Conservation (phyloP, 805 yeast species). For the Candida vartiovaarae region DNA sequence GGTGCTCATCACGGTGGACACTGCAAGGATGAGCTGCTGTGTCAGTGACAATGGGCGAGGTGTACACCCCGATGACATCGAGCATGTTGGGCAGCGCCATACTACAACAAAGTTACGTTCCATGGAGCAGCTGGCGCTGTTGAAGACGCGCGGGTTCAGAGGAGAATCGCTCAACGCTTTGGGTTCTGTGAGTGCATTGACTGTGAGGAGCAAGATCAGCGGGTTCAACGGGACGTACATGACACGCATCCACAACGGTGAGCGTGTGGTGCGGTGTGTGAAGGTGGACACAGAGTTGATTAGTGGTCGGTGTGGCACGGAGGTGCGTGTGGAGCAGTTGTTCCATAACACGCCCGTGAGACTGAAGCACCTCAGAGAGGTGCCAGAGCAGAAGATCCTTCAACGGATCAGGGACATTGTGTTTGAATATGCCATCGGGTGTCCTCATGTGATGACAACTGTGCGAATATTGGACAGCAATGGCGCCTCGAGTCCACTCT, state of each 20-base stretch:
- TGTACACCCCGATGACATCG: conserved; percentile 41
- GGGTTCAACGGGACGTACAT: conserved; percentile 26
- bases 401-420: conserved; percentile 26
- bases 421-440: conserved; percentile 24
- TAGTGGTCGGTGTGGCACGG: background rate
- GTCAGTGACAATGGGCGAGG: conserved; percentile 75
- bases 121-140: conserved; percentile 30
- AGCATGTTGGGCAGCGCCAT: conserved; percentile 37
- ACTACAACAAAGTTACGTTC: conserved; percentile 47
- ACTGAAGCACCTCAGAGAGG: conserved; percentile 18
- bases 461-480: background rate
- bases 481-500: background rate
- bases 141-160: conserved; percentile 55
- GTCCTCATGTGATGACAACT: conserved; percentile 20
- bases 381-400: conserved; percentile 19
- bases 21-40: conserved; percentile 25
- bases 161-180: conserved; percentile 66
- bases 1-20: conserved; percentile 31
- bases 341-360: conserved; percentile 42
- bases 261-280: conserved; percentile 10
- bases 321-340: conserved; percentile 32
- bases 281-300: conserved; percentile 3
- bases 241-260: conserved; percentile 5
- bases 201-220: conserved; percentile 38
- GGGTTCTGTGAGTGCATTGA: conserved; percentile 37